Evolutionary conservation across 768 basidiomycete genomes (phyloP).

Genomic region (Auricularia auricula-judae): DNA sequence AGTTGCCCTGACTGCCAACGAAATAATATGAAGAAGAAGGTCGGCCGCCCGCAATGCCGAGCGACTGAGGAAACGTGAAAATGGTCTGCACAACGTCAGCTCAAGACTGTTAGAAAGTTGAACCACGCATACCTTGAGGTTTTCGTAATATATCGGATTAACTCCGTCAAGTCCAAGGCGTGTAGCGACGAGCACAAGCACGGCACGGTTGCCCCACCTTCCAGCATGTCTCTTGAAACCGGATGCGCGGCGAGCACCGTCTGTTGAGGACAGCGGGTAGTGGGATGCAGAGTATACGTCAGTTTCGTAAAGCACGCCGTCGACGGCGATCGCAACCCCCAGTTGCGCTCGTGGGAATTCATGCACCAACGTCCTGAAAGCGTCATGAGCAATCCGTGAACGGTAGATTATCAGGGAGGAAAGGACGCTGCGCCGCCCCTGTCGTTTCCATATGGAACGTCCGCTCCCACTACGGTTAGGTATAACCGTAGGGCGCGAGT

Average conservation of each 20-base stretch:
- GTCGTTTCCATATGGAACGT: no score
- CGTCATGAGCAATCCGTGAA: not conserved
- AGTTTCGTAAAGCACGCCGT: conserved; percentile 71
- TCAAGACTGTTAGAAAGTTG: not conserved
- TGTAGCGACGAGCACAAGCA: conserved; percentile 77
- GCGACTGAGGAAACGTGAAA: conserved; percentile 89
- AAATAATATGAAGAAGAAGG: conserved; percentile 99
- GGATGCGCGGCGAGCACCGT: not conserved
- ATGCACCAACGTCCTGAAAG: conserved; percentile 56
- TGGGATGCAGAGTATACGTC: conserved; percentile 77
- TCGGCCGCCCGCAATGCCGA: conserved; percentile 93
- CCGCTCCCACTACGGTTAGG: no score
- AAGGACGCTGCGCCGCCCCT: no score
- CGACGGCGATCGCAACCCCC: conserved; percentile 72
- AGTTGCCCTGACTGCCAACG: conserved; percentile 83
- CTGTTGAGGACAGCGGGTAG: not conserved
- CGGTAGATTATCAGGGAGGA: no score
- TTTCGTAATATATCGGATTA: conserved; percentile 89
- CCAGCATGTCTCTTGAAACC: conserved; percentile 9
- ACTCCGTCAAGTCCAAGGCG: conserved; percentile 86
- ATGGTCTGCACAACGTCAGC: conserved; percentile 40
- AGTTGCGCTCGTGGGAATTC: conserved; percentile 72
- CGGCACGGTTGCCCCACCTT: conserved; percentile 73
- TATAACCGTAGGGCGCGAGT: no score
- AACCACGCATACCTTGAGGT: conserved; percentile 46